Evolutionary conservation across 2,329 filamentous ascomycete species (phyloP).

Genomic region (Nannizziopsis arthrosporioides): DNA sequence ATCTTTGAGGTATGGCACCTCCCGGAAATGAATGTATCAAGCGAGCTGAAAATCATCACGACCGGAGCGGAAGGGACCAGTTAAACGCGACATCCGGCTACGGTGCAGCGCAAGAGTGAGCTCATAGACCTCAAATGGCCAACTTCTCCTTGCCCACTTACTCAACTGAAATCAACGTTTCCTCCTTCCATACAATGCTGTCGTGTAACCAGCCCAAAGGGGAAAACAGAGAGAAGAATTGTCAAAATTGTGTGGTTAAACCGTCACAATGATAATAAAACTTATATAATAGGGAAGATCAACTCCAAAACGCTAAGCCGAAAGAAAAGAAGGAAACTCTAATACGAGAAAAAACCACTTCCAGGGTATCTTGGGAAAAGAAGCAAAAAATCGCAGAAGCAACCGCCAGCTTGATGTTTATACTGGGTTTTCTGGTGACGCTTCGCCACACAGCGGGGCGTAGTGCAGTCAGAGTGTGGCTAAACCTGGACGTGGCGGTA

Average conservation of each 20-base stretch:
- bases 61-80: constrained; percentile 5
- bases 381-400: neutral
- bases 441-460: constrained; percentile 15
- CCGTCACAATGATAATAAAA: neutral
- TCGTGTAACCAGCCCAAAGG: constrained; percentile 6
- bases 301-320: constrained; percentile 4
- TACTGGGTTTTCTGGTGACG: neutral
- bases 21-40: constrained; percentile 18
- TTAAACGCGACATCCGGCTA: constrained; percentile 7
- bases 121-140: constrained; percentile 1
- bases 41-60: constrained; percentile 26
- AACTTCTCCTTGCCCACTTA: constrained; percentile 4
- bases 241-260: neutral
- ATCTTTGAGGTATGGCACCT: constrained; percentile 22
- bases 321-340: neutral
- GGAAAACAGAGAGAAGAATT: neutral
- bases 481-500: constrained; percentile 9
- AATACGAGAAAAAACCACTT: neutral
- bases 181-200: neutral
- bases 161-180: neutral
- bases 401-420: neutral
- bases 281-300: neutral
- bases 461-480: constrained; percentile 6
- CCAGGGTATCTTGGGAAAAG: neutral
- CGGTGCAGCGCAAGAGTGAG: constrained; percentile 2